Evolutionary conservation across 345 rosid species (phyloP).

Genomic region (Lepidium didymum): DNA sequence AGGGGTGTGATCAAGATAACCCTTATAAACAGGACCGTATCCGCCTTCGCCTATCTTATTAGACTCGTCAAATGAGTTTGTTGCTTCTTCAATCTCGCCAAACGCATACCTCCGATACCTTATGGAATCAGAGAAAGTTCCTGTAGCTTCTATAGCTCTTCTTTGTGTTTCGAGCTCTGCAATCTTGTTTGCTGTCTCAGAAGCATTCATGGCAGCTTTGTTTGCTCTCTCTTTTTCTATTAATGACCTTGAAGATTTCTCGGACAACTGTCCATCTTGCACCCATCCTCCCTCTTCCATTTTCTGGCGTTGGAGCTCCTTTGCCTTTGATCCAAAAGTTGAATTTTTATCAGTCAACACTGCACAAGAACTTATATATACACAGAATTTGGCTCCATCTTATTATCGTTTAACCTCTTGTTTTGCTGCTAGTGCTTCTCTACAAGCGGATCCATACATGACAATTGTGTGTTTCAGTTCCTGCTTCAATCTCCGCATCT

Average conservation of each 20-base stretch:
- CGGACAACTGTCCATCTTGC: slow-evolving; percentile 53
- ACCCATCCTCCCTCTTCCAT: slow-evolving; percentile 46
- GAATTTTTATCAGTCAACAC: not conserved
- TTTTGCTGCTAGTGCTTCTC: slow-evolving; percentile 73
- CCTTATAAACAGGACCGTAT: slow-evolving; percentile 83
- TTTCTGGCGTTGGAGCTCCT: slow-evolving; percentile 66
- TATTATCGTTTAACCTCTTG: slow-evolving; percentile 46
- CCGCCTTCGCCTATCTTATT: slow-evolving; percentile 93
- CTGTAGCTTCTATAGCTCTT: slow-evolving; percentile 37
- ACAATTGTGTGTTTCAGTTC: slow-evolving; percentile 91
- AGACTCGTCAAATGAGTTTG: slow-evolving; percentile 42
- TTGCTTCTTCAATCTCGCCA: slow-evolving; percentile 78
- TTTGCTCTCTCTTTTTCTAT: slow-evolving; percentile 57
- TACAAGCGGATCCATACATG: slow-evolving; percentile 76
- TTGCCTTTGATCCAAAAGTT: slow-evolving; percentile 38
- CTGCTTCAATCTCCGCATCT: slow-evolving; percentile 69
- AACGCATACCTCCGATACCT: slow-evolving; percentile 69
- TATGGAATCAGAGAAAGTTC: slow-evolving; percentile 23
- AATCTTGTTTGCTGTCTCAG: slow-evolving; percentile 54
- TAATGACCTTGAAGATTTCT: slow-evolving; percentile 52
- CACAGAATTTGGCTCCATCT: not conserved
- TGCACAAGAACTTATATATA: not conserved
- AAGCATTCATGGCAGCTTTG: slow-evolving; percentile 59
- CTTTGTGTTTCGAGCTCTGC: slow-evolving; percentile 56
- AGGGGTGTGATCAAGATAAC: slow-evolving; percentile 75